These are phyloP conservation scores for Pestalotiopsis sp. DNA, from an alignment of 2,329 filamentous ascomycete species.

Conservation along the genomic window DNA sequence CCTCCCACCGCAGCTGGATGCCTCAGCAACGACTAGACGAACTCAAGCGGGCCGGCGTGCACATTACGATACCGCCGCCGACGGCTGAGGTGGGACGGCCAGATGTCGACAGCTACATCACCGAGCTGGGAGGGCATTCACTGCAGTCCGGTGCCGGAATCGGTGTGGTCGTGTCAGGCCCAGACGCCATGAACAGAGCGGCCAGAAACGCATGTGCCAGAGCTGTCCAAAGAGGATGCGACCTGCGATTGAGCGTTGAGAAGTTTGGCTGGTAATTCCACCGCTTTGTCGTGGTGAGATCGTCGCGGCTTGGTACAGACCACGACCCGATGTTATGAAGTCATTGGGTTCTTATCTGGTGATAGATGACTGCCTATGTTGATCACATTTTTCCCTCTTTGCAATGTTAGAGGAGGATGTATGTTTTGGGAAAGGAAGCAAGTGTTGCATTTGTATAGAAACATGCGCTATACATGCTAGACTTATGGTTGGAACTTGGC, in stretches of 20 bases:
- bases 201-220: slow-evolving; percentile 61
- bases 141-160: slow-evolving; percentile 33
- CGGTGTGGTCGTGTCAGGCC: slow-evolving; percentile 62
- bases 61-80: slow-evolving; percentile 56
- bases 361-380: no score
- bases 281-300: no score
- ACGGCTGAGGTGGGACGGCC: slow-evolving; percentile 57
- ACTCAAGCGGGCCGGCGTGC: slow-evolving; percentile 49
- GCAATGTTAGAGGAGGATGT: neutral
- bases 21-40: slow-evolving; percentile 50
- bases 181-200: slow-evolving; percentile 61
- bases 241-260: slow-evolving; percentile 61
- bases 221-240: slow-evolving; percentile 47
- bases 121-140: slow-evolving; percentile 34
- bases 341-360: no score
- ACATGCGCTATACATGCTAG: neutral
- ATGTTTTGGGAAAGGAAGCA: neutral
- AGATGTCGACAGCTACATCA: slow-evolving; percentile 48
- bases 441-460: neutral
- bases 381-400: neutral
- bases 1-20: slow-evolving; percentile 57
- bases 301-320: no score
- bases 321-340: no score
- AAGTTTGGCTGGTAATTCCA: slow-evolving; percentile 66
- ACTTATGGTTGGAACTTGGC: neutral